Conservation (phyloP, 192 early-diverging fungal genomes). For the Coemansia asiatica region DNA sequence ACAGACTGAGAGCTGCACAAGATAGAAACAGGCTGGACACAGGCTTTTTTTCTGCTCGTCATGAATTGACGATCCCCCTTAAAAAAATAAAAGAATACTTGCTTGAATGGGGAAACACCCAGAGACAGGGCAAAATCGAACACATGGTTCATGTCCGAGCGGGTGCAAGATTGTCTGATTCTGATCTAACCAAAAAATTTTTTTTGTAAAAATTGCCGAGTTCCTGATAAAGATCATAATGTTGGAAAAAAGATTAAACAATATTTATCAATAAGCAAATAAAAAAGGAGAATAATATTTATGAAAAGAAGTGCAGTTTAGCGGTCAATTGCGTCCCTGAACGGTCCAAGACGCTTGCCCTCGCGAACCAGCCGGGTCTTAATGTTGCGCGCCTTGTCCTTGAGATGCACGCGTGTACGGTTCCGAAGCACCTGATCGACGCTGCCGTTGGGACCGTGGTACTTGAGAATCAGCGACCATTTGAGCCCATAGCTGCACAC, state of each 20-base stretch:
- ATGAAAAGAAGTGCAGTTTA: conserved; percentile 1
- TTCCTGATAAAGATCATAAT: too few species aligned
- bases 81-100: too few species aligned
- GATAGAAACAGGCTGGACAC: background rate
- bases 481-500: conserved; percentile 22
- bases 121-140: too few species aligned
- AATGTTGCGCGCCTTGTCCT: conserved; percentile 56
- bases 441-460: conserved; percentile 29
- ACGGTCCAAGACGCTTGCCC: conserved; percentile 31
- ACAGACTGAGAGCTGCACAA: background rate
- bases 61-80: background rate
- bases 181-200: background rate
- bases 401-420: conserved; percentile 41
- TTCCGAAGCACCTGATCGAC: conserved; percentile 23
- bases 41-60: background rate
- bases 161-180: background rate
- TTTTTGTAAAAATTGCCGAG: background rate
- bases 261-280: too few species aligned
- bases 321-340: conserved; percentile 19
- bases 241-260: background rate
- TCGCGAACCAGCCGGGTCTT: conserved; percentile 47
- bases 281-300: too few species aligned
- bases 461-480: conserved; percentile 33
- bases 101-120: too few species aligned
- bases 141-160: background rate